Conservation (phyloP, 176 grass and related monocot species). For the Oryza australiensis region DNA sequence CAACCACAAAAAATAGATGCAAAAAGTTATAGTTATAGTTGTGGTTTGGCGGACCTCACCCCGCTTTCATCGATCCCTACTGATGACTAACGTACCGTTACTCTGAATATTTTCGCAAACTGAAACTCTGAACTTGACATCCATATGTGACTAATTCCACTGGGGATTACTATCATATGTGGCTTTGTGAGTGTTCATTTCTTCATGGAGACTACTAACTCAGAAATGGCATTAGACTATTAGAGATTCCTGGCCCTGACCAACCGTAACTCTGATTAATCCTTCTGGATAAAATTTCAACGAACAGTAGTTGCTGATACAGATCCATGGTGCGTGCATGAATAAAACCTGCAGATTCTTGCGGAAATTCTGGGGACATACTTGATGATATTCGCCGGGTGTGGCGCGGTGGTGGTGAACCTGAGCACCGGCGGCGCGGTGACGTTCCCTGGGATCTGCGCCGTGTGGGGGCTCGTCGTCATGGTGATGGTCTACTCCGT, state of each 20-base stretch:
- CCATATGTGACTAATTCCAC: neutral
- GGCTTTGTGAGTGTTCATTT: neutral
- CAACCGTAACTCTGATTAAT: neutral
- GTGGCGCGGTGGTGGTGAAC: slow-evolving; percentile 71
- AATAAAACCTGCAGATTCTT: slow-evolving; percentile 37
- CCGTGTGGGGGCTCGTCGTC: slow-evolving; percentile 83
- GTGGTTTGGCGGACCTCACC: too few species aligned
- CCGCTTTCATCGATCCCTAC: too few species aligned
- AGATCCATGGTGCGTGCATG: too few species aligned
- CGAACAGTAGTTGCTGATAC: neutral
- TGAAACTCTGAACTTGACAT: neutral
- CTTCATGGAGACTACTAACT: neutral
- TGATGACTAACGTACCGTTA: too few species aligned
- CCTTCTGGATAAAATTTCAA: neutral
- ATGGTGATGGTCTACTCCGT: slow-evolving; percentile 86
- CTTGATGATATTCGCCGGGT: slow-evolving; percentile 85
- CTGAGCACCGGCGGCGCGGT: slow-evolving; percentile 56
- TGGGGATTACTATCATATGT: neutral
- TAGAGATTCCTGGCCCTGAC: neutral
- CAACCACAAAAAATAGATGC: too few species aligned
- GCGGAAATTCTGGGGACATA: slow-evolving; percentile 79
- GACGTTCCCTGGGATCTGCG: slow-evolving; percentile 76
- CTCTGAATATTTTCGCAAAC: neutral
- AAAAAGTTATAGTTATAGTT: too few species aligned
- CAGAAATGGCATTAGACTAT: neutral